Conservation (phyloP, 441 rosid species). For the Geranium incanum region DNA sequence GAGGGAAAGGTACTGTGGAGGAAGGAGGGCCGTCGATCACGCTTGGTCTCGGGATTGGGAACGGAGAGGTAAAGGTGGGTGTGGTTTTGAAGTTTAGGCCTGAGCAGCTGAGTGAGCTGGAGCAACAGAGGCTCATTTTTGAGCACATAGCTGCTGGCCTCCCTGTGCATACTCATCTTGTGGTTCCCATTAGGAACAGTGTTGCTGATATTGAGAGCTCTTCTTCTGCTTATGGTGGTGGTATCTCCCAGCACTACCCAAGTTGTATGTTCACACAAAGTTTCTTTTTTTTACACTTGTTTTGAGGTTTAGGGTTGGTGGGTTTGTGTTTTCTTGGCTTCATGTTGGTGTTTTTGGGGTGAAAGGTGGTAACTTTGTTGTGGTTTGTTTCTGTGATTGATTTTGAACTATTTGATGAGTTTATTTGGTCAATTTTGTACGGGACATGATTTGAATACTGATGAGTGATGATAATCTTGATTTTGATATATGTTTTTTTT, state of each 20-base stretch:
- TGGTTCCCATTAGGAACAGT: slow-evolving; percentile 42
- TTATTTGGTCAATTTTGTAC: no score
- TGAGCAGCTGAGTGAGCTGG: slow-evolving; percentile 50
- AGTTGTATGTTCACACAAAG: slow-evolving; percentile 2
- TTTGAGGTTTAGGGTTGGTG: neutral
- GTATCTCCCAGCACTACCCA: neutral
- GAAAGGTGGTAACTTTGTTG: no score
- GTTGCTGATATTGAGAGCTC: slow-evolving; percentile 21
- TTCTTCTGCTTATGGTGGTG: slow-evolving; percentile 15
- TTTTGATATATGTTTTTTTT: neutral
- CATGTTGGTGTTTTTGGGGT: no score
- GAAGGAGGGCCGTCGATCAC: slow-evolving; percentile 29
- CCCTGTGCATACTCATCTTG: slow-evolving; percentile 18
- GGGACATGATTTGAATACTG: neutral
- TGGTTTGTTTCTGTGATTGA: no score
- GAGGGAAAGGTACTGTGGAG: slow-evolving; percentile 19
- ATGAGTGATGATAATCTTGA: neutral
- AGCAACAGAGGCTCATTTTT: slow-evolving; percentile 42
- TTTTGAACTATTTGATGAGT: no score
- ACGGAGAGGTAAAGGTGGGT: neutral
- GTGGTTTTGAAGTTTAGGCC: slow-evolving; percentile 28
- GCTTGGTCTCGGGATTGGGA: slow-evolving; percentile 29
- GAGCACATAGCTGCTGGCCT: slow-evolving; percentile 36
- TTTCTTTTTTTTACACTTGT: neutral
- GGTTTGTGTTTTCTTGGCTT: neutral